Evolutionary conservation across 306 rosid species (phyloP), one percentile per base, ranked within the genome.

Genomic region (Inga laurina): DNA sequence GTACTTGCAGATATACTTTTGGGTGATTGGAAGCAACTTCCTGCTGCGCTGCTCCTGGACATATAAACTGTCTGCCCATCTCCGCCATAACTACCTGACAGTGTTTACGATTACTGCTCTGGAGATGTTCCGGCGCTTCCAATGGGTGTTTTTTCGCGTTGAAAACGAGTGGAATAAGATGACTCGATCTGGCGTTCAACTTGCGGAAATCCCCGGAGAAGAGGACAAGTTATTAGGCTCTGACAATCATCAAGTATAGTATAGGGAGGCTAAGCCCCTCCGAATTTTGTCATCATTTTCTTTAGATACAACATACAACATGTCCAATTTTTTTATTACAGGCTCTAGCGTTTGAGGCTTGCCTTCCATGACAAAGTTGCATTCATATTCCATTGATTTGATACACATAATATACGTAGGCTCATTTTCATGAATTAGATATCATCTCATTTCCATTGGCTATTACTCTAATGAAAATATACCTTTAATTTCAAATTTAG

Each of bases 101-200:
- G 94, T 96, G 57, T 96, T 96, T 11, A 62, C 93, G 0, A 88
- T 96, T 84, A 84, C 95, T 8, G 93, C 90, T 75, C 41, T 94
- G 83, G 99, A 94, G 94, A 96, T 96, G 79, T 66, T 87, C 49
- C 97, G 99, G 13, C 98, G 99, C 49, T 96, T 96, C 84, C 99
- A 96, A 27, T 96, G 99, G 99, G 85, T 89, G 45, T 96, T 96
- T 83, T 96, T 96, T 62, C 93, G 99, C 2, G 99, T 96, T 2
- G 99, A 96, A 87, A 96, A 96, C 0, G 98, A 96, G 80, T 88
- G 93, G 97, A 94, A 86, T 80, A 96, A 91, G 91, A 91, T 86
- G 74, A 92, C 91, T 19, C 89, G 92, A n/a, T 84, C 95, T 0
- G 83, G 88, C 77, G 74, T 86, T 82, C 98, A 92, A 75, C 94